Evolutionary conservation across 1,284 basidiomycete species (phyloP), one percentile per base, ranked within the genome.

Genomic region (Microbotryum violaceum): DNA sequence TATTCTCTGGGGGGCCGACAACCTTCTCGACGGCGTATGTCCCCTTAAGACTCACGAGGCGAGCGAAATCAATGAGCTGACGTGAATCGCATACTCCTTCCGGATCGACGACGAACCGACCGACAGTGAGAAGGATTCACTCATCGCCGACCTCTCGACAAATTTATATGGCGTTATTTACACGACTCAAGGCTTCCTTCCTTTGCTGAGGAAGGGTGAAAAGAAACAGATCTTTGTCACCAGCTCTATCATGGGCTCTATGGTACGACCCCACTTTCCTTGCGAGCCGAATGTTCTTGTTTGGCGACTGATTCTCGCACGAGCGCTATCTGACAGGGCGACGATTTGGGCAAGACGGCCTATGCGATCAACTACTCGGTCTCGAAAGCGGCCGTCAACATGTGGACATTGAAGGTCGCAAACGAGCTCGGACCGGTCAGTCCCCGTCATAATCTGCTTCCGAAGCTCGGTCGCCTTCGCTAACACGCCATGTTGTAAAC

Each of bases 111-210:
- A 16, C 37, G 14, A 18, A 16, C 12, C 37, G 37, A 16, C 37
- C 16, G 16, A 16, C 37, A 42, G 37, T 42, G 37, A 42, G 14
- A 42, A 42, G 37, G 37, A 42, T 6, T 42, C 37, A 14, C 37
- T 42, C 37, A 42, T 42, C 37, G 37, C 37, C 14, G 37, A 42
- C 16, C 16, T 42, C 37, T 42, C 37, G 37, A 60, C 58, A 6
- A 68, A 68, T 53, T 53, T 68, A 23, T 56, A 57, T 45, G 66
- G 66, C 31, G 60, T 61, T 12, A 58, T 68, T 16, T 37, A 50
- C 47, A 55, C 54, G 16, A 54, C 58, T 25, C 56, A 54, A 33
- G 33, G 53, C 18, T 51, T 66, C 33, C 56, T 63, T 0, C 66
- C 66, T 4, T 50, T 68, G 18, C 46, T 68, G 8, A 31, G 53